These are phyloP conservation scores for Dictyostelium brefeldianum DNA, from an alignment of 78 protist species.

Conservation along the genomic window DNA sequence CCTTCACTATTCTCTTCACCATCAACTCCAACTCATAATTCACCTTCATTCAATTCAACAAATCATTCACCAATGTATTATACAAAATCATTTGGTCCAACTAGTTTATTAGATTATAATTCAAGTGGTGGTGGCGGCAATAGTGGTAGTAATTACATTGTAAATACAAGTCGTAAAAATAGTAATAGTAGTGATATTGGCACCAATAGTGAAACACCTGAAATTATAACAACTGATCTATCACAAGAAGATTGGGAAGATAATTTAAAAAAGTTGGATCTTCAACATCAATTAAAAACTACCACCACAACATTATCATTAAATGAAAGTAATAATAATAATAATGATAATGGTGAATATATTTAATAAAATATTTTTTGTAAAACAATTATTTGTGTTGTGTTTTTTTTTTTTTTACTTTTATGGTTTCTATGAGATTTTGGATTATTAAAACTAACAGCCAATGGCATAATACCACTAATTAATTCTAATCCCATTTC, in stretches of 20 bases:
- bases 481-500: neutral
- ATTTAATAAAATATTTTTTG: too few relatives aligned
- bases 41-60: neutral
- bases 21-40: neutral
- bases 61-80: neutral
- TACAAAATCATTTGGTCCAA: neutral
- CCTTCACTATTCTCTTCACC: neutral
- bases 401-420: too few relatives aligned
- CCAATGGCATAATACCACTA: constrained; percentile 31
- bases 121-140: too few relatives aligned
- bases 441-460: constrained; percentile 12
- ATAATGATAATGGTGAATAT: too few relatives aligned
- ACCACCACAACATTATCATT: too few relatives aligned
- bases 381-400: too few relatives aligned
- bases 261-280: constrained; percentile 1
- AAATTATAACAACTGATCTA: neutral
- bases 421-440: constrained; percentile 28
- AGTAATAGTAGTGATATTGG: neutral
- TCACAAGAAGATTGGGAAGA: constrained; percentile 5
- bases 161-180: neutral
- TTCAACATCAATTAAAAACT: neutral
- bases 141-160: too few relatives aligned
- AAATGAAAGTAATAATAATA: too few relatives aligned
- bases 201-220: neutral
- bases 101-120: neutral